Evolutionary conservation across 108 stramenopile species (phyloP).

Genomic region (Nitzschia sp.): DNA sequence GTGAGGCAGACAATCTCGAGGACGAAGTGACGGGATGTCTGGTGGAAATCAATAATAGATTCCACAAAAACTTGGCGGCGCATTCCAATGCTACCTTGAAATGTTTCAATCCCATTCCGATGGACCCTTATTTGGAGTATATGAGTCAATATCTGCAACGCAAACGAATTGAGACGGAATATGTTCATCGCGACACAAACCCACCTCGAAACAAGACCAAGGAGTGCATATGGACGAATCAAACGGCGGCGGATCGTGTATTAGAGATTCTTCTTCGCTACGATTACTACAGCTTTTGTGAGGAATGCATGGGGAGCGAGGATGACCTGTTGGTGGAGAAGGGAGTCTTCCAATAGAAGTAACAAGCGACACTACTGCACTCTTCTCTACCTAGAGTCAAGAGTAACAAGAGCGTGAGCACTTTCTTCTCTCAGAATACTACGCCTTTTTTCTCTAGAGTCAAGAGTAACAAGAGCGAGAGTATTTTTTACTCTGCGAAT

Average conservation of each 20-base stretch:
- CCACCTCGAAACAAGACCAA: background rate
- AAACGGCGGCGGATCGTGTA: background rate
- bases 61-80: background rate
- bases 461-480: too few relatives aligned
- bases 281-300: slow-evolving; percentile 4
- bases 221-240: slow-evolving; percentile 5
- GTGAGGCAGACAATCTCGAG: slow-evolving; percentile 1
- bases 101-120: slow-evolving; percentile 15
- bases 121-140: slow-evolving; percentile 1
- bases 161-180: background rate
- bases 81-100: background rate
- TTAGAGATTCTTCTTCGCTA: background rate
- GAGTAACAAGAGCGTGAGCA: too few relatives aligned
- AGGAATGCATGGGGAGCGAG: too few relatives aligned
- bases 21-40: background rate
- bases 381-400: too few relatives aligned
- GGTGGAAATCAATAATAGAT: background rate
- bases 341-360: too few relatives aligned
- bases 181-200: background rate
- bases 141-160: background rate
- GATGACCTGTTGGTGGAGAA: too few relatives aligned
- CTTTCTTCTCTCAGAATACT: too few relatives aligned
- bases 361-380: too few relatives aligned
- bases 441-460: too few relatives aligned
- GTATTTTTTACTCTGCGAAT: too few relatives aligned